A percentile compares a stretch with the other conserved stretches of the same genome.
phyloP scores from a whole-genome alignment of 306 rosid genomes.

The Phaseolus lunatus region DNA sequence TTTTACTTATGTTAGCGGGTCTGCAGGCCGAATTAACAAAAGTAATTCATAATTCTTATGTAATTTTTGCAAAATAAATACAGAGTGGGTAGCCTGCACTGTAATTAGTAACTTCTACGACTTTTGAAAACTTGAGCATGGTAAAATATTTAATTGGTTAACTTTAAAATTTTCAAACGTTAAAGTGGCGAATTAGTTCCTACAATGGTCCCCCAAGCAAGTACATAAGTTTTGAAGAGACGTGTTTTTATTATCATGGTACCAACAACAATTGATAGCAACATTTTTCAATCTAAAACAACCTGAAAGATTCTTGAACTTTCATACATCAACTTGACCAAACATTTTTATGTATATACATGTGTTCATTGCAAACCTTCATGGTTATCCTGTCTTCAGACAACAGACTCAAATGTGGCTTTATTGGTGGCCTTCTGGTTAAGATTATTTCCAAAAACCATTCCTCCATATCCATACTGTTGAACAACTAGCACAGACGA shows the following conservation, averaged over 20 bases:
- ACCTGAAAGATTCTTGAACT: too few relatives aligned
- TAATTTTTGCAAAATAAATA: too few relatives aligned
- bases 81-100: too few relatives aligned
- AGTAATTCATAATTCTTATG: too few relatives aligned
- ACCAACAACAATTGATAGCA: neutral
- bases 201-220: neutral
- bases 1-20: too few relatives aligned
- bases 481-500: slow-evolving; percentile 65
- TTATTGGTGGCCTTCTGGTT: neutral
- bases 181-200: neutral
- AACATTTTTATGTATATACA: neutral
- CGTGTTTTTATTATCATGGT: neutral
- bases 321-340: neutral
- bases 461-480: slow-evolving; percentile 56
- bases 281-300: too few relatives aligned
- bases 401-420: neutral
- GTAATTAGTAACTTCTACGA: too few relatives aligned
- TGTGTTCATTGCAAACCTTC: neutral
- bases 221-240: neutral
- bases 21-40: too few relatives aligned
- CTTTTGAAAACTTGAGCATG: too few relatives aligned
- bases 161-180: neutral
- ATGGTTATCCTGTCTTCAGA: slow-evolving; percentile 18
- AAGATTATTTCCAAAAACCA: neutral
- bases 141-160: neutral